Base-by-base conservation (phyloP, 1,284 basidiomycete species). In the Flammula alnicola region DNA sequence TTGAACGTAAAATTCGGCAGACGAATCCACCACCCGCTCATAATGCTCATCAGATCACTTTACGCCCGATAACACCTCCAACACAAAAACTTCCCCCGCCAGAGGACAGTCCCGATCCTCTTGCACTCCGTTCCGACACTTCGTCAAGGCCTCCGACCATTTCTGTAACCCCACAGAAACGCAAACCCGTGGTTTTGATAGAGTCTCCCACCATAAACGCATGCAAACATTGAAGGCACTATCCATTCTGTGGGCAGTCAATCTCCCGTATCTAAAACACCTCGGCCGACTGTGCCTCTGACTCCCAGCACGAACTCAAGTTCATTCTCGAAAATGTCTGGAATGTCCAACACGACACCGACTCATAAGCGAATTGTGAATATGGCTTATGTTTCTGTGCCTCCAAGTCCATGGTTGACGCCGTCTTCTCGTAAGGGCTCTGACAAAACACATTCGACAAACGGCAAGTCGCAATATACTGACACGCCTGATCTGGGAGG, bases 311-410 rank as follows among this genome's bases (percentile, higher is more conserved):
- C 62, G 14, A 61, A 54, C 4, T 50, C 59, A 2, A 59, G 51
- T 39, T 46, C 56, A 4, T 33, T 54, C 10, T 60, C 57, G n/a
- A 51, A 49, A 19, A 42, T 49, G 9, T 51, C 58, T n/a, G 31
- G 40, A 5, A 45, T 47, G 33, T 53, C 55, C 33, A 40, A 36
- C 12, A 43, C 51, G 11, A 66, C 69, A 6, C 63, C 68, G 11
- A 72, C 68, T 1, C 63, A 67, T 5, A 71, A 69, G 47, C 69
- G 69, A 17, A 64, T 72, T 36, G 60, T 74, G 46, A 79, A 74
- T 49, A 64, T 80, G 51, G 79, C 81, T 7, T 87, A 83, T 63
- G 79, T 91, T 30, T 75, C 79, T 30, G 68, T 90, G 25, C 84
- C 87, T 37, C 67, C 72, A 6, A 75, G 71, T 50, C 65, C 52